Evolutionary conservation across 495 filamentous ascomycete species (phyloP), one percentile per base, ranked within the genome.

Genomic region (Xylaria bambusicola): DNA sequence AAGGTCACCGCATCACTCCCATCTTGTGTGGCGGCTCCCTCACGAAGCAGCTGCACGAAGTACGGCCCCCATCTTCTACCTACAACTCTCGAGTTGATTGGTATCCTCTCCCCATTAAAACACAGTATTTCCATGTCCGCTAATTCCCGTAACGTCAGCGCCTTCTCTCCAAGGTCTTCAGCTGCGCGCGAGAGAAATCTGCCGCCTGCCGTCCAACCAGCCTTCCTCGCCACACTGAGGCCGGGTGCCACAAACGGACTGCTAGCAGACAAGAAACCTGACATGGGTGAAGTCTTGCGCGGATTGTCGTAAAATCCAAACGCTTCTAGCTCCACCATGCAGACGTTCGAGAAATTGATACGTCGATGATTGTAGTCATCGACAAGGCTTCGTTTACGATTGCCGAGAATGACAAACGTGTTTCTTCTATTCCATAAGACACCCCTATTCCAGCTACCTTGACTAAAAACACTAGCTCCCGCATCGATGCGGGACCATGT

Each of bases 361-460:
- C 95, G 86, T 10, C 94, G 89, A 64, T 98, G 93, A 60, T 97
- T 97, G 66, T 98, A 98, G 67, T 98, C 94, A 59, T 98, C 95
- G 0, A 97, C 93, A n/a, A 98, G 78, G 58, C 88, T 96, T 46
- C 94, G 80, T 71, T 92, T 94, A 27, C 93, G 85, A 70, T 97
- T 93, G 21, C 94, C 94, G 20, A 98, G 81, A 60, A 98, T 91
- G 41, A 98, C 91, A 74, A 97, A 98, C 1, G 89, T 86, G 68
- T 96, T 98, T 52, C 95, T 82, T 44, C 92, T 85, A 59, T 90
- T 86, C 94, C 94, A 98, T 40, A 98, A 73, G 2, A 98, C 82
- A 31, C 94, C 94, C 52, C 94, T 81, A 65, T 98, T 98, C 94
- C 94, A 98, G 68, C 93, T 97, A 31, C 94, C 94, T 67, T 95